Evolutionary conservation across 2,329 filamentous ascomycete genomes (phyloP), one percentile per base, ranked within the genome.

Genomic region (Neoascochyta sp.): DNA sequence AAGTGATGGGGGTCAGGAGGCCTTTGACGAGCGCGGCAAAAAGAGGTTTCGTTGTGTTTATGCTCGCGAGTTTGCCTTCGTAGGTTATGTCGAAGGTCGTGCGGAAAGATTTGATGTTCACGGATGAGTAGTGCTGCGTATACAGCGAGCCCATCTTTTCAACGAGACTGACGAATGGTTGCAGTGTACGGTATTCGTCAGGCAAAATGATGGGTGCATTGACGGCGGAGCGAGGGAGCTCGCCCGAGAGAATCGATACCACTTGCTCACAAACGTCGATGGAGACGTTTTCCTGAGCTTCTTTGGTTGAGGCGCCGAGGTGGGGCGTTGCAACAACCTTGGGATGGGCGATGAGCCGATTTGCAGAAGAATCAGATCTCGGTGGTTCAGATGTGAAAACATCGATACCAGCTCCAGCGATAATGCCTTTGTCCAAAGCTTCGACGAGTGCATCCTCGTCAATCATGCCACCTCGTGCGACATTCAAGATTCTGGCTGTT

Each of bases 211-310:
- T 74, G 4, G 86, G 85, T 0, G 84, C 85, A 43, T 92, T 90
- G 53, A 90, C 85, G 4, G 85, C 84, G 12, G 75, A 78, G 1
- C 83, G 83, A 0, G 86, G 85, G 1, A 89, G 69, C 1, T 82
- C 81, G 3, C 85, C 85, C 0, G 71, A 69, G 3, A 92, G 68
- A 22, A 90, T 86, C 35, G 81, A 75, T 0, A 84, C 71, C 9
- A 89, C 83, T 62, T 92, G 85, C 18, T 81, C 80, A 60, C 85
- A 90, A 7, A 90, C 86, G 47, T 90, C 86, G 41, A 89, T 75
- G 1, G 81, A 85, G 3, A 89, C 85, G 39, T 88, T 89, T 52
- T 90, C 84, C 58, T 92, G 85, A 0, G 86, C 86, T 69, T 92
- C 86, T 18, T 83, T 74, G 0, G 86, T 92, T 0, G 80, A 86